Conservation (phyloP, 2,329 filamentous ascomycete genomes). For the Microcyclospora pomicola region DNA sequence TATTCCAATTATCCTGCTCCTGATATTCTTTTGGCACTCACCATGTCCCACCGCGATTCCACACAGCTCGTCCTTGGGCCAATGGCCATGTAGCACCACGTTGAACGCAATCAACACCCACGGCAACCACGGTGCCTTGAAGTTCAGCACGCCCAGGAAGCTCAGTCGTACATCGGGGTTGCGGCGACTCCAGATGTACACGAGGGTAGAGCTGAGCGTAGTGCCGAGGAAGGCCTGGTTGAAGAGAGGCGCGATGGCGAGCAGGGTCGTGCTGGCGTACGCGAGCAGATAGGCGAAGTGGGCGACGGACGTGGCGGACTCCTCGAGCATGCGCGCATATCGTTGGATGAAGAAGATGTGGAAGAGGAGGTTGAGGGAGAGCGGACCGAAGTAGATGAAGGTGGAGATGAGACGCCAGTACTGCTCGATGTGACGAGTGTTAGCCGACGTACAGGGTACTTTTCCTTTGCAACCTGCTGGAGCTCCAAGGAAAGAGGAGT, state of each 20-base stretch:
- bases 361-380: conserved; percentile 87
- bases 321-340: conserved; percentile 88
- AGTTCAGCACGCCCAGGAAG: conserved; percentile 67
- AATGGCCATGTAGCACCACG: conserved; percentile 71
- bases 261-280: conserved; percentile 67
- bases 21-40: conserved; percentile 19
- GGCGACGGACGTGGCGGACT: conserved; percentile 83
- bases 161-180: conserved; percentile 86
- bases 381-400: conserved; percentile 92
- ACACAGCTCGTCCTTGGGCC: conserved; percentile 93
- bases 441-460: neutral
- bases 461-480: conserved; percentile 1
- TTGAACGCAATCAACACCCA: conserved; percentile 94
- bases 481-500: neutral
- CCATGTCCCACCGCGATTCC: conserved; percentile 83
- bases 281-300: conserved; percentile 90
- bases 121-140: conserved; percentile 85
- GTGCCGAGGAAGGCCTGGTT: conserved; percentile 92
- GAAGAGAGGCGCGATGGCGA: conserved; percentile 71
- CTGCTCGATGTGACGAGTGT: conserved; percentile 31
- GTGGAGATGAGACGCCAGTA: conserved; percentile 96
- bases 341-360: conserved; percentile 97
- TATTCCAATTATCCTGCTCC: neutral
- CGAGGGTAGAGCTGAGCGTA: conserved; percentile 78
- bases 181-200: conserved; percentile 94